Conservation (phyloP, 2,329 filamentous ascomycete species). For the Rhynchosporium secalis region DNA sequence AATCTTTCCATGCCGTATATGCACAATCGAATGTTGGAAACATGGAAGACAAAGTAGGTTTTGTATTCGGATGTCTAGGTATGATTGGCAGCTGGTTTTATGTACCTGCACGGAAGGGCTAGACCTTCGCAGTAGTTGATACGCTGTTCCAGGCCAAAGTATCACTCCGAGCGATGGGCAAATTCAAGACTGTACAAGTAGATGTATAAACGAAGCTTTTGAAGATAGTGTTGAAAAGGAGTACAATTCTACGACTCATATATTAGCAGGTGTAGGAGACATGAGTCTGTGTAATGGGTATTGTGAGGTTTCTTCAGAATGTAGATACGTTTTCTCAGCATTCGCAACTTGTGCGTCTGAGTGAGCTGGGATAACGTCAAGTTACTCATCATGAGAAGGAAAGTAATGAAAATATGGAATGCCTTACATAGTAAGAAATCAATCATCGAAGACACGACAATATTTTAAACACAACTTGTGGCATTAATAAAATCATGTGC, state of each 20-base stretch:
- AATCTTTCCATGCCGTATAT: constrained; percentile 50
- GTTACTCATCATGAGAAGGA: constrained; percentile 73
- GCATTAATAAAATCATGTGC: too few species aligned
- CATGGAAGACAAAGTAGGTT: constrained; percentile 41
- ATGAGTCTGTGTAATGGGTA: not conserved
- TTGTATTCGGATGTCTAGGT: constrained; percentile 39
- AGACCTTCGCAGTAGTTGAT: constrained; percentile 82
- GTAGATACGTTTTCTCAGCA: constrained; percentile 83
- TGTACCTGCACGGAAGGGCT: constrained; percentile 73
- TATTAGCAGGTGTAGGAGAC: constrained; percentile 10
- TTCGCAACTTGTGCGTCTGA: constrained; percentile 84
- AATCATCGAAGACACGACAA: not conserved
- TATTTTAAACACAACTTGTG: too few species aligned
- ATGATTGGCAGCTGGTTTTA: constrained; percentile 52
- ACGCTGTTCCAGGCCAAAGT: constrained; percentile 61
- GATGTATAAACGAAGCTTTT: not conserved
- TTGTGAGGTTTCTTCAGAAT: constrained; percentile 42
- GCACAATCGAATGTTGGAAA: constrained; percentile 43
- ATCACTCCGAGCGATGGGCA: constrained; percentile 32
- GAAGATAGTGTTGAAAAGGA: not conserved
- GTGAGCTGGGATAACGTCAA: constrained; percentile 98
- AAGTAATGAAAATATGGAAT: not conserved
- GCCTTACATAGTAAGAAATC: not conserved
- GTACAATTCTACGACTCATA: not conserved
- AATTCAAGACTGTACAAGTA: not conserved